phyloP scores from a whole-genome alignment of 179 eudicot species.

The Camellia oleifera region DNA sequence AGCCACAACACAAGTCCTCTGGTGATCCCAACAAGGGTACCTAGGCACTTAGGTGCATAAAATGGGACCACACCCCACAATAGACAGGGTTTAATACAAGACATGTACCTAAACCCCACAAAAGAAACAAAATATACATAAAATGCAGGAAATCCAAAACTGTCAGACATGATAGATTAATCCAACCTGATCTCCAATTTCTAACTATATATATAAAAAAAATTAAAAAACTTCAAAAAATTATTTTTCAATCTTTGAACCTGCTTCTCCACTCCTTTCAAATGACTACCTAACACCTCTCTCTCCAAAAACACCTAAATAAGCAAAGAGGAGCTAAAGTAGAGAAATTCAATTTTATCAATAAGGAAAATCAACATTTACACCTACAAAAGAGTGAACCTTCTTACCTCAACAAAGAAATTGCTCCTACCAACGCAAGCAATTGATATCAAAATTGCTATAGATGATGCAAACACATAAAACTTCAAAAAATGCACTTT shows the following conservation, averaged over 20 bases:
- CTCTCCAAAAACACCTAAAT: not conserved
- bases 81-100: too few relatives aligned
- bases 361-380: not conserved
- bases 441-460: conserved; percentile 41
- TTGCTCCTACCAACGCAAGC: conserved; percentile 32
- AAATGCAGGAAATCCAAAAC: not conserved
- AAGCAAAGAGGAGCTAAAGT: not conserved
- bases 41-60: not conserved
- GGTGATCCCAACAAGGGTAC: too few relatives aligned
- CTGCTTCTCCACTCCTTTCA: not conserved
- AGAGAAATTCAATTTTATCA: not conserved
- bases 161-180: not conserved
- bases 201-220: too few relatives aligned
- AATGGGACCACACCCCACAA: not conserved
- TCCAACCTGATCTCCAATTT: not conserved
- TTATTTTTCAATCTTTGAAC: not conserved
- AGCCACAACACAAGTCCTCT: too few relatives aligned
- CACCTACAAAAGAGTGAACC: not conserved
- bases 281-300: not conserved
- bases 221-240: not conserved
- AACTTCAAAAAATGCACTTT: conserved; percentile 49
- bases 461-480: conserved; percentile 56
- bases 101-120: not conserved
- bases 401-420: conserved; percentile 46
- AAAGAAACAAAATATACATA: not conserved